Evolutionary conservation across 441 rosid species (phyloP).

Genomic region (Croton setiger): DNA sequence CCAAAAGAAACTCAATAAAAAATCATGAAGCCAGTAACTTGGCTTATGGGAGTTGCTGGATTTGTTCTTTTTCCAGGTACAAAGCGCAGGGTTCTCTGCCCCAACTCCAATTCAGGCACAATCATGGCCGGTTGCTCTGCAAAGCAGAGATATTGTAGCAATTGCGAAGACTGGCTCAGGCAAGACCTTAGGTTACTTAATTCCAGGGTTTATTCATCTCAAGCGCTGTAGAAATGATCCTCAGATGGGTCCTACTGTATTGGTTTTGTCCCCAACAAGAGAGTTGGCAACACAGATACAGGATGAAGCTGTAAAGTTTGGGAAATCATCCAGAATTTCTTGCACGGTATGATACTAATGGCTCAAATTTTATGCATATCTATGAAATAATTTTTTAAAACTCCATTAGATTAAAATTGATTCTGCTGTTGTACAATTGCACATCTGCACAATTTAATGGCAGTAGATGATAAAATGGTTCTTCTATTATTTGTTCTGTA

Average conservation of each 20-base stretch:
- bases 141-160: conserved; percentile 93
- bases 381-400: neutral
- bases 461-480: neutral
- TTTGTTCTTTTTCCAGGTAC: conserved; percentile 83
- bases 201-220: conserved; percentile 85
- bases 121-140: conserved; percentile 97
- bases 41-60: conserved; percentile 52
- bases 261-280: conserved; percentile 96
- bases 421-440: neutral
- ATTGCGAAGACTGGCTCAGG: conserved; percentile 99
- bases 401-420: neutral
- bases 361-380: neutral
- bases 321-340: conserved; percentile 81
- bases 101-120: conserved; percentile 99
- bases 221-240: conserved; percentile 64
- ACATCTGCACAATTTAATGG: neutral
- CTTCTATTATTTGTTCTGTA: neutral
- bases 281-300: conserved; percentile 98
- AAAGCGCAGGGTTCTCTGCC: conserved; percentile 82
- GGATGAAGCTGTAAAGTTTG: conserved; percentile 92
- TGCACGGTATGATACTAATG: conserved; percentile 57
- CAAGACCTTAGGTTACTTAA: conserved; percentile 91
- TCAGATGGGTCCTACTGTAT: conserved; percentile 85
- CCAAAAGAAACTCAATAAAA: conserved; percentile 35
- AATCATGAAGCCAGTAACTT: conserved; percentile 48